Evolutionary conservation across 1,284 basidiomycete species (phyloP).

Genomic region (Stereum hirsutum): DNA sequence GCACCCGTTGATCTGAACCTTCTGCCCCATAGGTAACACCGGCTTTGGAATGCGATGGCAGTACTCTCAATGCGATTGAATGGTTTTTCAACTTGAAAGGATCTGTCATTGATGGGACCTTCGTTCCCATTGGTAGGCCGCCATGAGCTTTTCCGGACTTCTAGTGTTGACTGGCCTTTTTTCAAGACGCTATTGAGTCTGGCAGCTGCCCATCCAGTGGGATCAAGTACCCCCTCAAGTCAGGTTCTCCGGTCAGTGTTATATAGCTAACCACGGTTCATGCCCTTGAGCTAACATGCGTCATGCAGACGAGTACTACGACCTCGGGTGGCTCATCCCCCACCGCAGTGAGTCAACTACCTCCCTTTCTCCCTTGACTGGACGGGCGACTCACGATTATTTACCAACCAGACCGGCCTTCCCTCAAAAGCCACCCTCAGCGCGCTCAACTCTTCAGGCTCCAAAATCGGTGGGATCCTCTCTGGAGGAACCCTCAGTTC

Average conservation of each 20-base stretch:
- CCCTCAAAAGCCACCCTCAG: conserved; percentile 36
- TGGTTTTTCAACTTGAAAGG: conserved; percentile 67
- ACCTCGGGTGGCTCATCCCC: no score
- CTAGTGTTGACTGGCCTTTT: neutral
- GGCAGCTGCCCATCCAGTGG: conserved; percentile 45
- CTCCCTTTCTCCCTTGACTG: neutral
- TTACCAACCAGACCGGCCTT: conserved; percentile 14
- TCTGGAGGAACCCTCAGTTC: conserved; percentile 28
- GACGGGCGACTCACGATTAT: neutral
- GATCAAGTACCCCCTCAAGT: conserved; percentile 60
- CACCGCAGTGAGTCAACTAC: no score
- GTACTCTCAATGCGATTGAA: conserved; percentile 40
- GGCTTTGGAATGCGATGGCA: conserved; percentile 42
- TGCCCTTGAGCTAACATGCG: neutral
- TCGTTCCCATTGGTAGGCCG: conserved; percentile 47
- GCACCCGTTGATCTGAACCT: conserved; percentile 5
- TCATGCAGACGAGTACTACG: neutral
- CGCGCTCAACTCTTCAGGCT: conserved; percentile 10
- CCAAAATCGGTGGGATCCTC: conserved; percentile 24
- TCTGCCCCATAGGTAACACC: conserved; percentile 32
- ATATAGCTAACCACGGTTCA: neutral
- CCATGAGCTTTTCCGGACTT: neutral
- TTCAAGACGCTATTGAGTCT: conserved; percentile 38
- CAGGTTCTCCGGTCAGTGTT: conserved; percentile 18
- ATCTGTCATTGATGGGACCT: conserved; percentile 55